Evolutionary conservation across 2,329 filamentous ascomycete genomes (phyloP).

Genomic region (Akanthomyces uredinophilus): DNA sequence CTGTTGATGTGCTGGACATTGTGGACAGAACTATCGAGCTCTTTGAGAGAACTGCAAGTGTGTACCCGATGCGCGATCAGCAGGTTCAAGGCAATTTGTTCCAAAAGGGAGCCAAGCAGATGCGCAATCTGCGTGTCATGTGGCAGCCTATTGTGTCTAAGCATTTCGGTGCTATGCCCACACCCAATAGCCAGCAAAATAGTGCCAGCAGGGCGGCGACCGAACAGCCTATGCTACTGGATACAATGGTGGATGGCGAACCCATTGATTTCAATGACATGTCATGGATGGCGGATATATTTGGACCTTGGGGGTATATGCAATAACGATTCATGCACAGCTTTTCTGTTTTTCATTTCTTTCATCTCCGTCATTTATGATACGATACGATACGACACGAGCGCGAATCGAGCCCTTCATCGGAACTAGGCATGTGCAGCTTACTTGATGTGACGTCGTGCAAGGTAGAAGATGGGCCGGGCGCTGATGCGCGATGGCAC

Average conservation of each 20-base stretch:
- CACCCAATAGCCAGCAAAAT: constrained; percentile 24
- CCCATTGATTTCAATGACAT: constrained; percentile 31
- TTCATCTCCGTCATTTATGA: background rate
- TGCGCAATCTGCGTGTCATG: constrained; percentile 28
- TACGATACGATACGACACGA: constrained; percentile 4
- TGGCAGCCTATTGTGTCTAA: constrained; percentile 33
- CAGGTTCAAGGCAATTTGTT: constrained; percentile 28
- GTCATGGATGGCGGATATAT: constrained; percentile 34
- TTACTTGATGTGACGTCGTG: background rate
- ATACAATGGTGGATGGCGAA: constrained; percentile 18
- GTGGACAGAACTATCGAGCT: constrained; percentile 30
- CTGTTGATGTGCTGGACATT: constrained; percentile 31
- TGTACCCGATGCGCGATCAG: constrained; percentile 26
- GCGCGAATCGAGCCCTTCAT: background rate
- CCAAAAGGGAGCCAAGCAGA: constrained; percentile 30
- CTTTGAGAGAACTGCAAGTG: constrained; percentile 24
- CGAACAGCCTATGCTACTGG: constrained; percentile 17
- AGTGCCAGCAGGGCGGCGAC: constrained; percentile 8
- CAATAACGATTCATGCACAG: constrained; percentile 16
- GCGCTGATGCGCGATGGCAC: background rate
- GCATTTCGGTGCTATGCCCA: constrained; percentile 26
- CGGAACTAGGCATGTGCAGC: background rate
- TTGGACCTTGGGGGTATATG: constrained; percentile 34
- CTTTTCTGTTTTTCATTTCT: background rate
- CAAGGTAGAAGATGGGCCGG: background rate